Base-by-base conservation (phyloP, 352 stramenopile species). In the Globisporangium radiosum region DNA sequence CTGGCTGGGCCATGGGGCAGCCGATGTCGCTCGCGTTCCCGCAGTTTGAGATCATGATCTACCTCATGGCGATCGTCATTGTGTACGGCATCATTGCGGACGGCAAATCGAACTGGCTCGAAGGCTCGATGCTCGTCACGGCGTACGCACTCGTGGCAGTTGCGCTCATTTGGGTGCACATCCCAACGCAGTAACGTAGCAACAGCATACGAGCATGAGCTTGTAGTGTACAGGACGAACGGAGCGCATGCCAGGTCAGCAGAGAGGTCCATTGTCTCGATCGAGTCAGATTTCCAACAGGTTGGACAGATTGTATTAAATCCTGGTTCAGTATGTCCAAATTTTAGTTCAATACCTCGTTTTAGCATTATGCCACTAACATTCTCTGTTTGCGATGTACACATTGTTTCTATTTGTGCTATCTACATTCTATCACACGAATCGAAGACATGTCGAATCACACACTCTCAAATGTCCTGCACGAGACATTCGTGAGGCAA, bases 11-110 rank as follows among this genome's bases (percentile, higher is more conserved):
- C 25, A 86, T 97, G 68, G 90, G 87, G 63, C 91, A 91, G 51
- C 69, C 88, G 65, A 98, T 99, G 94, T 97, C 91, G 40, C 77
- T 99, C 42, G 95, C 96, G 47, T 99, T 99, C 71, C 95, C 95
- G 38, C 81, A 90, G 56, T 98, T 98, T 70, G 95, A 99, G 76
- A 97, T 98, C 66, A 82, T 95, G 63, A 79, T 98, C 33, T 98
- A 98, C 68, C 78, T 98, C 62, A 89, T 98, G 68, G 92, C 90
- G 25, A 94, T 98, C 57, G 81, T 99, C 59, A 98, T 98, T 56
- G 95, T 98, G 3, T 96, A 96, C 60, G 89, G 79, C 15, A 92
- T 93, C 68, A 91, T 96, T 59, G 87, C 86, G 17, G 86, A 96
- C 57, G 89, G 90, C 62, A 95, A 90, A 59, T 95, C 81, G 62